Conservation (phyloP, 345 rosid genomes). For the Mercurialis annua region DNA sequence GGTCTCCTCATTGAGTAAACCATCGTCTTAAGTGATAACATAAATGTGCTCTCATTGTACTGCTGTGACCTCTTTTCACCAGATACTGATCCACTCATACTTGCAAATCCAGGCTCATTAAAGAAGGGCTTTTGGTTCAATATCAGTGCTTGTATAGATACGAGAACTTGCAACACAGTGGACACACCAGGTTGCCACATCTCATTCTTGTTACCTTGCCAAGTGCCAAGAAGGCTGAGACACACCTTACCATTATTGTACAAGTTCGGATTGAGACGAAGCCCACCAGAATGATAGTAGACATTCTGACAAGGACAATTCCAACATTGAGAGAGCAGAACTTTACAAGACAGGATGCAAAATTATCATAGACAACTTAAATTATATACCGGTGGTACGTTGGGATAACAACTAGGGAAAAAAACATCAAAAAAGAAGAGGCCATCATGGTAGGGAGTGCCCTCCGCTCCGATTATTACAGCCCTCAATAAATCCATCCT, state of each 20-base stretch:
- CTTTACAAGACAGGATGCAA: neutral
- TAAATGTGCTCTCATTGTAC: slow-evolving; percentile 64
- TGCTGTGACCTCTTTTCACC: slow-evolving; percentile 50
- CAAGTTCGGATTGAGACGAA: slow-evolving; percentile 83
- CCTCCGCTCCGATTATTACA: slow-evolving; percentile 86
- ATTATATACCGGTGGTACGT: slow-evolving; percentile 65
- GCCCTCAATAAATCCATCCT: slow-evolving; percentile 96
- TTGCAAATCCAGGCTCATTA: slow-evolving; percentile 81
- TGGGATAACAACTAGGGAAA: slow-evolving; percentile 77
- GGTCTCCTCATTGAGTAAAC: slow-evolving; percentile 61
- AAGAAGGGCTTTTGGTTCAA: slow-evolving; percentile 78
- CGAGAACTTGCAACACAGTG: slow-evolving; percentile 83
- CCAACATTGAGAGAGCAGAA: slow-evolving; percentile 15
- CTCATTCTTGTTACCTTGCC: slow-evolving; percentile 75
- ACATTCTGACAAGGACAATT: slow-evolving; percentile 49
- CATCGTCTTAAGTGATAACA: slow-evolving; percentile 72
- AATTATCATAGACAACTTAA: slow-evolving; percentile 9
- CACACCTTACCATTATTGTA: slow-evolving; percentile 78
- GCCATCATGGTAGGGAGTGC: slow-evolving; percentile 96
- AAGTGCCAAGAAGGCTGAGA: slow-evolving; percentile 89
- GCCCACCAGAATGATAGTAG: slow-evolving; percentile 74
- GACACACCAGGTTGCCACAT: slow-evolving; percentile 78
- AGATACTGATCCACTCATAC: slow-evolving; percentile 32
- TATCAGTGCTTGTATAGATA: slow-evolving; percentile 89
- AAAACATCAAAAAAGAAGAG: slow-evolving; percentile 83